Percentiles rank a stretch among this genome's conserved stretches.
Conservation (phyloP, 179 eudicot species). For the Drosera spatulata region DNA sequence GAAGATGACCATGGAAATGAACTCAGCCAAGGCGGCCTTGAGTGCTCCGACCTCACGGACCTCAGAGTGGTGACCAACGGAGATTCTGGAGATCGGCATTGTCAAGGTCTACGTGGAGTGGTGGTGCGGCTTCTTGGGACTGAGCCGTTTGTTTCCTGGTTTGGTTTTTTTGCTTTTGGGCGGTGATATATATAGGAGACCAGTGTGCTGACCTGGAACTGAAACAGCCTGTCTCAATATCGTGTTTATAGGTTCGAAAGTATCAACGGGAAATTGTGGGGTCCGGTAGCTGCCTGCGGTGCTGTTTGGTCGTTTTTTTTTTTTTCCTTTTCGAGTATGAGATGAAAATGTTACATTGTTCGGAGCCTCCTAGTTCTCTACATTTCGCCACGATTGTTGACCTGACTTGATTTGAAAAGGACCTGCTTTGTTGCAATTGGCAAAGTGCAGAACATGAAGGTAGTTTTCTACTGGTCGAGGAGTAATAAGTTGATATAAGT, state of each 20-base stretch:
- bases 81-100: slow-evolving; percentile 47
- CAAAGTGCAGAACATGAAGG: no score
- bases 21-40: slow-evolving; percentile 62
- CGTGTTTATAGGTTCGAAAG: background rate
- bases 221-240: slow-evolving; percentile 3
- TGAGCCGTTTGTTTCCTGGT: background rate
- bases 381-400: no score
- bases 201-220: background rate
- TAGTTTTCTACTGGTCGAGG: no score
- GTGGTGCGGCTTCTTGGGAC: background rate
- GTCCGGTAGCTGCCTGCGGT: slow-evolving; percentile 5
- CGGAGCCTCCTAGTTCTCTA: no score
- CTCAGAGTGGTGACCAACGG: slow-evolving; percentile 38
- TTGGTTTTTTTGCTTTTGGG: background rate
- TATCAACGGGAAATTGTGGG: slow-evolving; percentile 2
- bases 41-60: slow-evolving; percentile 34
- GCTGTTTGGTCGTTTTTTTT: background rate
- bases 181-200: slow-evolving; percentile 4
- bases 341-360: no score
- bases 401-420: no score
- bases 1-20: slow-evolving; percentile 60
- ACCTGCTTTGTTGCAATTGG: no score
- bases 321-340: no score
- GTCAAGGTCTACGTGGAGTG: background rate
- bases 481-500: no score